Evolutionary conservation across 1,139 yeast species (phyloP).

Genomic region (Blastobotrys aristatus): DNA sequence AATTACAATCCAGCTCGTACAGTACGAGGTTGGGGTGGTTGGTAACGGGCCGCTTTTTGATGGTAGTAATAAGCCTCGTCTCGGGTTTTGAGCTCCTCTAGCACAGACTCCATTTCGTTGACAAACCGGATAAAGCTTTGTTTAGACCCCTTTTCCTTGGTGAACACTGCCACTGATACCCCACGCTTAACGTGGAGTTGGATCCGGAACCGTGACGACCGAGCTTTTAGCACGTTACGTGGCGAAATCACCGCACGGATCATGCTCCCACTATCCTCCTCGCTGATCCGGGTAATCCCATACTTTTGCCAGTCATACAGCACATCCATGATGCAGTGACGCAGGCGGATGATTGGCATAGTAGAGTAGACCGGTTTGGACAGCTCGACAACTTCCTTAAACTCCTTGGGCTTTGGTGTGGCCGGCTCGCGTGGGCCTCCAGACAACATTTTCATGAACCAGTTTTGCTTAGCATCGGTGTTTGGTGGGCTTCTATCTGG

Average conservation of each 20-base stretch:
- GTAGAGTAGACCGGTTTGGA: conserved; percentile 27
- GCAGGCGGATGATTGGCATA: conserved; percentile 26
- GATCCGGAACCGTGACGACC: conserved; percentile 32
- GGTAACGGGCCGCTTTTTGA: not conserved
- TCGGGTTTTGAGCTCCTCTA: conserved; percentile 7
- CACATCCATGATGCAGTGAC: conserved; percentile 31
- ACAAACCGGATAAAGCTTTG: conserved; percentile 31
- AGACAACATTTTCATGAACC: conserved; percentile 37
- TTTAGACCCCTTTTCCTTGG: conserved; percentile 32
- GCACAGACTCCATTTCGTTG: conserved; percentile 30
- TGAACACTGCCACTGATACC: conserved; percentile 28
- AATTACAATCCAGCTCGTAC: not conserved
- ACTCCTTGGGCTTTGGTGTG: not conserved
- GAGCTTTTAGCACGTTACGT: conserved; percentile 33
- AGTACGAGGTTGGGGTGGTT: not conserved
- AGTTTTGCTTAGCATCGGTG: conserved; percentile 34
- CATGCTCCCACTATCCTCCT: conserved; percentile 25
- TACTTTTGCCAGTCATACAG: conserved; percentile 35
- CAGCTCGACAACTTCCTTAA: not conserved
- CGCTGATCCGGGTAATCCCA: conserved; percentile 32
- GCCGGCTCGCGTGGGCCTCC: not conserved
- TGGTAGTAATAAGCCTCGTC: conserved; percentile 1
- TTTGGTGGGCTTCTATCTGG: not conserved
- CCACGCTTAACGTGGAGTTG: conserved; percentile 23
- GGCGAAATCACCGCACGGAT: conserved; percentile 34